These are phyloP conservation scores for Nigrospora sphaerica DNA, from an alignment of 2,329 filamentous ascomycete species.

Conservation along the genomic window DNA sequence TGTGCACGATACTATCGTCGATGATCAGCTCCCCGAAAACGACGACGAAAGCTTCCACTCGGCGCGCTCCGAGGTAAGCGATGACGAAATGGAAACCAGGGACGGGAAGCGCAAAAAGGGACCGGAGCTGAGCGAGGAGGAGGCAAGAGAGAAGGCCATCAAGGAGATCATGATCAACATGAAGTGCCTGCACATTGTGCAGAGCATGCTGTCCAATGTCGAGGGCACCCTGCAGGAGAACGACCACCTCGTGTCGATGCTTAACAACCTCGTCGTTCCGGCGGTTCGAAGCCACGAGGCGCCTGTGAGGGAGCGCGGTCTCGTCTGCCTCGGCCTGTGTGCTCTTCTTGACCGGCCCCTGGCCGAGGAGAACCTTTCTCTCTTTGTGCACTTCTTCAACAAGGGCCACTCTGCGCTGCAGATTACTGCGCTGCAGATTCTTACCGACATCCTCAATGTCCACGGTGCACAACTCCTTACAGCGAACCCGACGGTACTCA, in stretches of 20 bases:
- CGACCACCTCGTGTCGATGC: conserved; percentile 88
- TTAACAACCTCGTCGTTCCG: conserved; percentile 94
- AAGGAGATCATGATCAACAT: conserved; percentile 94
- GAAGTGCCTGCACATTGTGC: conserved; percentile 94
- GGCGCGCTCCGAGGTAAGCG: conserved; percentile 76
- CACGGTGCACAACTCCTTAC: conserved; percentile 74
- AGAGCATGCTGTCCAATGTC: conserved; percentile 95
- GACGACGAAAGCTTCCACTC: conserved; percentile 87
- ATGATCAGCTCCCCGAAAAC: conserved; percentile 49
- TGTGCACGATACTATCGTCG: conserved; percentile 87
- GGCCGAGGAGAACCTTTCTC: conserved; percentile 81
- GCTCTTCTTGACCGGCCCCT: conserved; percentile 86
- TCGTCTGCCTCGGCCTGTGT: conserved; percentile 85
- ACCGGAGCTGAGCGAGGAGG: conserved; percentile 51
- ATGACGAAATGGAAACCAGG: conserved; percentile 49
- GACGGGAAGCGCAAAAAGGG: conserved; percentile 32
- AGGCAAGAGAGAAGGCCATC: conserved; percentile 67
- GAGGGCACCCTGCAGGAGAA: conserved; percentile 82
- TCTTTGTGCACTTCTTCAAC: conserved; percentile 94
- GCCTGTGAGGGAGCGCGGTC: conserved; percentile 81
- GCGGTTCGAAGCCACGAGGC: conserved; percentile 91
- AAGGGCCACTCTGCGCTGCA: conserved; percentile 89
- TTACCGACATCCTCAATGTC: conserved; percentile 87
- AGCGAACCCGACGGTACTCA: conserved; percentile 63
- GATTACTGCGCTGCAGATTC: conserved; percentile 81